Conservation (phyloP, 75 land plant species). For the Azolla pinnata region DNA sequence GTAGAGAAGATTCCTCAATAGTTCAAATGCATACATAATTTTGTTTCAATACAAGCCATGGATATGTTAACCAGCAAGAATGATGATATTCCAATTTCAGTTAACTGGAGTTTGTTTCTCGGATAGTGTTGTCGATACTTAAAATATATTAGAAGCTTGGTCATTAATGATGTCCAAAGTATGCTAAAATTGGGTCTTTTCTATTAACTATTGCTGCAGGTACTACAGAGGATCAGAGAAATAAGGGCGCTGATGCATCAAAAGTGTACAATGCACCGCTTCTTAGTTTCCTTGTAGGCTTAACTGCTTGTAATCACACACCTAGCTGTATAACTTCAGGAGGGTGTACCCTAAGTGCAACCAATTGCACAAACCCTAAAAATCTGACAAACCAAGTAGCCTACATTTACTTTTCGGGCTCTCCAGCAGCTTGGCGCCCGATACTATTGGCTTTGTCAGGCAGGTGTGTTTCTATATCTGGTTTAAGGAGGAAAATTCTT, state of each 20-base stretch:
- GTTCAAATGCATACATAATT: no score
- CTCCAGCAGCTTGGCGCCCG: conserved; percentile 52
- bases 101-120: no score
- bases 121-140: no score
- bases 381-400: neutral
- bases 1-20: no score
- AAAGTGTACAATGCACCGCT: conserved; percentile 5
- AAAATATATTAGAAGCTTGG: no score
- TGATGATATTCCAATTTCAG: no score
- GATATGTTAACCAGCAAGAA: no score
- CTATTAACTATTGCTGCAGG: neutral
- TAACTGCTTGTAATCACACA: conserved; percentile 13
- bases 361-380: neutral
- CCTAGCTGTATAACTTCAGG: conserved; percentile 6
- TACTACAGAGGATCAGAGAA: conserved; percentile 2
- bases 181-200: no score
- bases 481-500: conserved; percentile 57
- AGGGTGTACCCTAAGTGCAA: neutral
- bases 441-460: conserved; percentile 40
- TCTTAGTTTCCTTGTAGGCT: conserved; percentile 23
- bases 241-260: conserved; percentile 3
- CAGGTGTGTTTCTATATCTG: conserved; percentile 23
- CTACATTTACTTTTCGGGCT: conserved; percentile 50
- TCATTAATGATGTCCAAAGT: no score
- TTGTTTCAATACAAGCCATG: no score